A percentile compares a stretch with the other conserved stretches of the same genome.
These are phyloP conservation scores for Tremellales sp. DNA, from an alignment of 1,284 basidiomycete genomes.

Conservation along the genomic window DNA sequence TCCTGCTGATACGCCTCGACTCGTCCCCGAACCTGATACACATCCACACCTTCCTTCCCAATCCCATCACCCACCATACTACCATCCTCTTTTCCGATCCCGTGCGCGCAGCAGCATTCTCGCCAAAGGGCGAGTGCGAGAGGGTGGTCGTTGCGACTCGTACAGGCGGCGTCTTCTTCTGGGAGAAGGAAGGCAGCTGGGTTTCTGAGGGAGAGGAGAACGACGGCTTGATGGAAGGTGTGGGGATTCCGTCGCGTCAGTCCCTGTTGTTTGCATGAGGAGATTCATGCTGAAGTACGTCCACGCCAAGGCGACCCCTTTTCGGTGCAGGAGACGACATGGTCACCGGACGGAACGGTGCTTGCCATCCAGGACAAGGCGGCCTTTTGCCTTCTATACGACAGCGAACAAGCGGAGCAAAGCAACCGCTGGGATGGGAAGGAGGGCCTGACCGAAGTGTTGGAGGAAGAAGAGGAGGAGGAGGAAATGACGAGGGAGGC, in stretches of 20 bases:
- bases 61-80: conserved; percentile 22
- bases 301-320: conserved; percentile 20
- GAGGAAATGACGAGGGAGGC: too few species aligned
- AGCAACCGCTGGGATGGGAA: conserved; percentile 8
- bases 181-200: conserved; percentile 35
- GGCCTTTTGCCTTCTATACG: conserved; percentile 39
- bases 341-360: conserved; percentile 35
- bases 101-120: conserved; percentile 25
- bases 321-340: conserved; percentile 16
- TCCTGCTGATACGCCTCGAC: conserved; percentile 60
- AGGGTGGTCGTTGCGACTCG: conserved; percentile 22
- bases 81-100: conserved; percentile 25
- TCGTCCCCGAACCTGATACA: conserved; percentile 28
- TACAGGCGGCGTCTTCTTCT: conserved; percentile 30
- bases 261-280: not conserved
- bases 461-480: conserved; percentile 23
- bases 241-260: conserved; percentile 35
- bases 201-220: conserved; percentile 19
- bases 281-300: not conserved
- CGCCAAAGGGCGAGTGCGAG: conserved; percentile 6
- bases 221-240: conserved; percentile 35
- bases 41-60: conserved; percentile 36
- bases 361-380: conserved; percentile 24
- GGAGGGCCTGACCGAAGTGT: conserved; percentile 24
- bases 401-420: conserved; percentile 7